Evolutionary conservation across 1,284 basidiomycete species (phyloP).

Genomic region (Calocybe gambosa): DNA sequence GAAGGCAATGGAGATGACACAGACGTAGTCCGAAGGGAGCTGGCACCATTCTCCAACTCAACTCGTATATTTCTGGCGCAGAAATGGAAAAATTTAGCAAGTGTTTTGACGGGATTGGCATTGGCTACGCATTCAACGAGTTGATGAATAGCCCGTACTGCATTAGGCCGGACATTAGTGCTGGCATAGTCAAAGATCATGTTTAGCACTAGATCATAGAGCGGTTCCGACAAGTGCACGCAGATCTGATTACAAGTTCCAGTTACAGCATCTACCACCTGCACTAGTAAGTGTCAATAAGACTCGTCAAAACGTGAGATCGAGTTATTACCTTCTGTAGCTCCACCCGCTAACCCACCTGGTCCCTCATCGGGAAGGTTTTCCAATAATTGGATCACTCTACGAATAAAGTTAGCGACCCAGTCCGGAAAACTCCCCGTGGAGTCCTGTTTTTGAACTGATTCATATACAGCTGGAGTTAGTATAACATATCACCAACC

Average conservation of each 20-base stretch:
- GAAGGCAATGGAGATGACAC: slow-evolving; percentile 67
- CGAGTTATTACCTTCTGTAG: slow-evolving; percentile 47
- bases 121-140: slow-evolving; percentile 85
- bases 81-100: slow-evolving; percentile 72
- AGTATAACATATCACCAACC: slow-evolving; percentile 19
- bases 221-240: slow-evolving; percentile 73
- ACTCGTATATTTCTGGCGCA: slow-evolving; percentile 66
- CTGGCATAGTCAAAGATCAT: slow-evolving; percentile 77
- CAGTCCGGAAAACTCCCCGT: slow-evolving; percentile 69
- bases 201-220: slow-evolving; percentile 79
- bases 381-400: slow-evolving; percentile 80
- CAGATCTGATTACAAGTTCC: slow-evolving; percentile 74
- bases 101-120: slow-evolving; percentile 71
- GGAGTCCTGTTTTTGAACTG: slow-evolving; percentile 35
- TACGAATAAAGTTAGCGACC: slow-evolving; percentile 77
- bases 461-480: background rate
- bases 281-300: slow-evolving; percentile 33
- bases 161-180: slow-evolving; percentile 77
- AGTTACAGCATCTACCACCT: slow-evolving; percentile 65
- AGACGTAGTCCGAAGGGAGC: slow-evolving; percentile 77
- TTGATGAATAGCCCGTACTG: slow-evolving; percentile 82
- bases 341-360: slow-evolving; percentile 47
- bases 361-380: slow-evolving; percentile 82
- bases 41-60: slow-evolving; percentile 85
- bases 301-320: background rate